Conservation (phyloP, 139 green algal genomes). For the Desmodesmus armatus region DNA sequence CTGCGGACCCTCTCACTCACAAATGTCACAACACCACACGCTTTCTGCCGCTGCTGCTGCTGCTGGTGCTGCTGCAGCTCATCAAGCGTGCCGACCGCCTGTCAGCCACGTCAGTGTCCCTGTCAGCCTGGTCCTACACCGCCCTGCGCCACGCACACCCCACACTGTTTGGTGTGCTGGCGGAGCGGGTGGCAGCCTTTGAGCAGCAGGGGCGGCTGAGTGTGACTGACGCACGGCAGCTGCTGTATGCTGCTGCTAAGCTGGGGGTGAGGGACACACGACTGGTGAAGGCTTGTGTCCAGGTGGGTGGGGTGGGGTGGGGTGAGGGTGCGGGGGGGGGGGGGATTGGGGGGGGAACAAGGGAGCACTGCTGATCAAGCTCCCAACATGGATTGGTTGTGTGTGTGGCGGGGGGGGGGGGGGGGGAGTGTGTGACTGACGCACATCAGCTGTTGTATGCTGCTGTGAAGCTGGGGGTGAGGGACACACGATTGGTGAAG, state of each 20-base stretch:
- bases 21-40: too few species aligned
- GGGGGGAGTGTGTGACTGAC: slow-evolving; percentile 4
- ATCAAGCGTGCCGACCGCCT: not conserved
- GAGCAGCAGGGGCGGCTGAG: not conserved
- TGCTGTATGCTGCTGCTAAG: slow-evolving; percentile 19
- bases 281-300: slow-evolving; percentile 3
- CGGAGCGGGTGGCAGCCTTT: not conserved
- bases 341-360: too few species aligned
- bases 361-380: too few species aligned
- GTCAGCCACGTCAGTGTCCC: slow-evolving; percentile 1
- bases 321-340: too few species aligned
- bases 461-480: slow-evolving; percentile 5
- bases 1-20: too few species aligned
- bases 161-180: not conserved
- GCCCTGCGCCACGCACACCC: not conserved
- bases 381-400: too few species aligned
- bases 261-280: not conserved
- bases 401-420: too few species aligned
- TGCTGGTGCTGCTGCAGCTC: too few species aligned
- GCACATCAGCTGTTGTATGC: slow-evolving; percentile 19
- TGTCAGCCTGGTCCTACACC: slow-evolving; percentile 38
- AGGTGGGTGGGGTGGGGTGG: too few species aligned
- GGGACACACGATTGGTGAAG: slow-evolving; percentile 10
- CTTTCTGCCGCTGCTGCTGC: too few species aligned
- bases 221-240: slow-evolving; percentile 12